phyloP scores from a whole-genome alignment of 495 filamentous ascomycete genomes.

The Penicillium diatomitis region DNA sequence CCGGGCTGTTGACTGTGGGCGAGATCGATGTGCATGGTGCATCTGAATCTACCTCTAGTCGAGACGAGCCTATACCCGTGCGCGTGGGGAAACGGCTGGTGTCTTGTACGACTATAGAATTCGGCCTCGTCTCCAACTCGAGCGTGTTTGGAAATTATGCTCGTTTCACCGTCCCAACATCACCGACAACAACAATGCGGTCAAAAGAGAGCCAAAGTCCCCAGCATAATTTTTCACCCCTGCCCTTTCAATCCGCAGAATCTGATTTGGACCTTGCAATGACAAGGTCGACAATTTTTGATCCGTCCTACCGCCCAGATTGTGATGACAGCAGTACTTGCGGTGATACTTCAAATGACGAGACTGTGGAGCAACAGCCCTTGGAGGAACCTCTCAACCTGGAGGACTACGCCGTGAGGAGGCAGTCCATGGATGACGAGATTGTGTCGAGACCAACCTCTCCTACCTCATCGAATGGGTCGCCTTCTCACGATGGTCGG shows the following conservation, averaged over 20 bases:
- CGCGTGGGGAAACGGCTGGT: slow-evolving; percentile 58
- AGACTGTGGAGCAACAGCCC: too few species aligned
- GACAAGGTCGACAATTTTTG: slow-evolving; percentile 35
- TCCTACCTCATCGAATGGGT: slow-evolving; percentile 11
- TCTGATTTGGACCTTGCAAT: slow-evolving; percentile 26
- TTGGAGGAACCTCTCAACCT: too few species aligned
- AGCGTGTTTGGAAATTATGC: slow-evolving; percentile 60
- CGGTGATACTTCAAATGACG: too few species aligned
- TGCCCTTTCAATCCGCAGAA: slow-evolving; percentile 17
- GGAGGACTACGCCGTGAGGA: too few species aligned
- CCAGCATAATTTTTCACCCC: slow-evolving; percentile 25
- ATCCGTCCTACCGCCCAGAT: slow-evolving; percentile 13
- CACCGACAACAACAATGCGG: slow-evolving; percentile 46
- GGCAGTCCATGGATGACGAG: too few species aligned
- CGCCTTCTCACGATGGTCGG: slow-evolving; percentile 30
- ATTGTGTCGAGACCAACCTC: not conserved
- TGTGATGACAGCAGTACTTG: too few species aligned
- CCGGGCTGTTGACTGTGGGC: slow-evolving; percentile 56
- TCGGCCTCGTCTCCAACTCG: slow-evolving; percentile 62
- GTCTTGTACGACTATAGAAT: slow-evolving; percentile 51
- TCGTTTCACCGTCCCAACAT: slow-evolving; percentile 50
- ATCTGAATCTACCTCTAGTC: slow-evolving; percentile 27
- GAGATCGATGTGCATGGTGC: slow-evolving; percentile 59
- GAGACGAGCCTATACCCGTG: slow-evolving; percentile 16
- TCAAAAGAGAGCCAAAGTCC: slow-evolving; percentile 27